Evolutionary conservation across 768 basidiomycete genomes (phyloP).

Genomic region (Suillus plorans): DNA sequence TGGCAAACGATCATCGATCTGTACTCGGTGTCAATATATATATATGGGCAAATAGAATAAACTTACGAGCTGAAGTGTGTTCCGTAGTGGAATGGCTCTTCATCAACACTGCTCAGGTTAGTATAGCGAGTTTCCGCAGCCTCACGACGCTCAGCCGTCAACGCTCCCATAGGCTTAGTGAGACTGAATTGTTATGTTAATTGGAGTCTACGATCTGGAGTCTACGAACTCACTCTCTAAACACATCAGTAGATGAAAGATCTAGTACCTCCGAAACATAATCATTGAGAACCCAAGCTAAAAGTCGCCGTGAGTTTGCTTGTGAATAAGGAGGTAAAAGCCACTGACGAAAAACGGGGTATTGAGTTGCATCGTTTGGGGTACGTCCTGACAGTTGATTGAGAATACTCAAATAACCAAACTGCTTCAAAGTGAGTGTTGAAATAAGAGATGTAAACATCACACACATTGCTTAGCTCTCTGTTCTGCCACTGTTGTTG

Average conservation of each 20-base stretch:
- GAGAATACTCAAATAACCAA: conserved; percentile 83
- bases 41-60: neutral
- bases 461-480: conserved; percentile 85
- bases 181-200: conserved; percentile 47
- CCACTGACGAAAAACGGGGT: conserved; percentile 81
- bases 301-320: neutral
- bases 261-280: conserved; percentile 74
- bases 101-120: conserved; percentile 75
- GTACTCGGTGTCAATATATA: neutral
- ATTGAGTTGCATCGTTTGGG: conserved; percentile 93
- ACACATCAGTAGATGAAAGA: conserved; percentile 57
- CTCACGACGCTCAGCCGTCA: conserved; percentile 70
- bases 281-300: conserved; percentile 89
- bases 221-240: conserved; percentile 61
- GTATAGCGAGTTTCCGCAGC: conserved; percentile 75
- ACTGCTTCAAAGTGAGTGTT: conserved; percentile 43
- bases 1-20: conserved; percentile 94
- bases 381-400: conserved; percentile 93
- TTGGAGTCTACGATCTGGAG: neutral
- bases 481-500: conserved; percentile 85
- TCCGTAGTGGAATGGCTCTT: conserved; percentile 89
- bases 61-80: conserved; percentile 84
- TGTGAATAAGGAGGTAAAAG: neutral
- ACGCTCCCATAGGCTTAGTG: conserved; percentile 86
- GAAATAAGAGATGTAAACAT: neutral